Base-by-base conservation (phyloP, 148 eudicot genomes). In the Arctostaphylos glauca region DNA sequence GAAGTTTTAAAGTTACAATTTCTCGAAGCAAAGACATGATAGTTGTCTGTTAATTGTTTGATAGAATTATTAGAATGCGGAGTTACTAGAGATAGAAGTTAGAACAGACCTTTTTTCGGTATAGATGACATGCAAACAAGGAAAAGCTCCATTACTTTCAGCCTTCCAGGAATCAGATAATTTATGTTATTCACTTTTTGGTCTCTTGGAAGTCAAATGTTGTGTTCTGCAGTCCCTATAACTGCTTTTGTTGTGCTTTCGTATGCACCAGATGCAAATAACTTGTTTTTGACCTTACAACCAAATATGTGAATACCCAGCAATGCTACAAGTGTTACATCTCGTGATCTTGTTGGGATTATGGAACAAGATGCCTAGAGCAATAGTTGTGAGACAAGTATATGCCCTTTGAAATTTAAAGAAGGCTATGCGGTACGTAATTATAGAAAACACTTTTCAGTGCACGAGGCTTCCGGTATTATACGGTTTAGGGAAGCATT, bases 21-120 rank as follows among this genome's bases (percentile, higher is more conserved):
- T 25, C 48, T 46, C 58, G 15, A 68, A 70, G 41, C 71, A 70
- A 70, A 46, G 47, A 71, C 1, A 46, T 59, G 41, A 52, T 21
- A 31, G 38, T 38, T 23, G 0, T 67, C 59, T 44, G 13, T 31
- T 9, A 16, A 0, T 47, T 15, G 64, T 19, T 3, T 2, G 4
- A 19, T 76, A 25, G 9, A 52, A 76, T 79, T 47, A 5, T 79
- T 21, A 47, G 5, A 21, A 23, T 5, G 55, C 44, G 0, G 44
- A 79, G 80, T 56, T 21, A n/a, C 66, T 21, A 62, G 49, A 58
- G 80, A 13, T 21, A 64, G 70, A 23, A 23, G 70, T 48, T 78
- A n/a, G 16, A 58, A 58, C 13, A n/a, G 81, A 78, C 12, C 13
- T 44, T 43, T 14, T 59, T 7, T 53, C 13, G 25, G 62, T 76